Evolutionary conservation across 805 yeast species (phyloP).

Genomic region (Wickerhamomyces xylosicus): DNA sequence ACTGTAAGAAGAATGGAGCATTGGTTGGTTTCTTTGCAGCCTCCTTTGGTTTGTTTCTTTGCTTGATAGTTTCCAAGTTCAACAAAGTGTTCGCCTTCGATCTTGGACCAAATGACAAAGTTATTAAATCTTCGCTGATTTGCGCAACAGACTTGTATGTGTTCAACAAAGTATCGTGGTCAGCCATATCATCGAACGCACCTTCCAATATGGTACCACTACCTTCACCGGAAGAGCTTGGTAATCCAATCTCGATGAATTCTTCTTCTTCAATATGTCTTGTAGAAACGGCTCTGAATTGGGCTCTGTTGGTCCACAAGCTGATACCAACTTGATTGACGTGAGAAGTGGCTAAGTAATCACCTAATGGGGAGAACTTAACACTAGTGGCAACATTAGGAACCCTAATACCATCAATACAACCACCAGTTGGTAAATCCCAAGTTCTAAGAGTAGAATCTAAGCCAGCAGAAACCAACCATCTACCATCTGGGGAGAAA

Average conservation of each 20-base stretch:
- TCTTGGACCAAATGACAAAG: conserved; percentile 72
- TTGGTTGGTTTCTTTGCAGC: conserved; percentile 78
- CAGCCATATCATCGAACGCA: conserved; percentile 19
- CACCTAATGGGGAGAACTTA: conserved; percentile 79
- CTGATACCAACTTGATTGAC: conserved; percentile 84
- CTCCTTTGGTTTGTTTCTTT: conserved; percentile 83
- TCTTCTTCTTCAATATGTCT: conserved; percentile 70
- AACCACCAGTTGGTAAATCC: conserved; percentile 96
- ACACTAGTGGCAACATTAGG: conserved; percentile 74
- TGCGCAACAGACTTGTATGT: conserved; percentile 50
- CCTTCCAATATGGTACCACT: conserved; percentile 43
- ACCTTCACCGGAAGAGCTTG: conserved; percentile 72
- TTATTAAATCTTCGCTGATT: conserved; percentile 49
- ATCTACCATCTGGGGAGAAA: conserved; percentile 91
- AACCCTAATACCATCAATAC: conserved; percentile 83
- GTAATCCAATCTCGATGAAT: conserved; percentile 51
- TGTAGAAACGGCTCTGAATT: conserved; percentile 66
- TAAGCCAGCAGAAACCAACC: conserved; percentile 76
- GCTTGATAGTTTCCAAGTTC: conserved; percentile 74
- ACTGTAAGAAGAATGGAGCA: conserved; percentile 71
- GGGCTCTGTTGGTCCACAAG: conserved; percentile 87
- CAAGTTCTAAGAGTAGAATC: conserved; percentile 90
- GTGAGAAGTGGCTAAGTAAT: conserved; percentile 85
- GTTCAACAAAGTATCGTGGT: conserved; percentile 20
- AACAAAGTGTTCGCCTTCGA: conserved; percentile 68